These are phyloP conservation scores for Didymella pomorum DNA, from an alignment of 2,329 filamentous ascomycete genomes.

Conservation along the genomic window DNA sequence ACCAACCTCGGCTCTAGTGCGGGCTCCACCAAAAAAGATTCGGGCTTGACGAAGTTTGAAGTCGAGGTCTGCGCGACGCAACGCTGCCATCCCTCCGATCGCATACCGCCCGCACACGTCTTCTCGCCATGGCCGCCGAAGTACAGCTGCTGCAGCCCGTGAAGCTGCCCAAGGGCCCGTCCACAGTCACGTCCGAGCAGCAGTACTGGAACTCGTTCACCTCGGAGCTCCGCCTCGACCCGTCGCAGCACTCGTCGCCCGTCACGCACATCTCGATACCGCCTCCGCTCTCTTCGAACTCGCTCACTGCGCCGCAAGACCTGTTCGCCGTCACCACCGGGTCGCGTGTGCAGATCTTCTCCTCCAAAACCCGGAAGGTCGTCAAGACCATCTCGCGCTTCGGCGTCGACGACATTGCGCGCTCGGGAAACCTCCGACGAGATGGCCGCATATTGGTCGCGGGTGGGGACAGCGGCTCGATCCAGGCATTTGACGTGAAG, in stretches of 20 bases:
- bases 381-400: conserved; percentile 95
- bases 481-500: conserved; percentile 93
- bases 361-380: conserved; percentile 86
- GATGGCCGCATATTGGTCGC: conserved; percentile 91
- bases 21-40: conserved; percentile 17
- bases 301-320: conserved; percentile 59
- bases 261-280: conserved; percentile 86
- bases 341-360: conserved; percentile 92
- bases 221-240: conserved; percentile 81
- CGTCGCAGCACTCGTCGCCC: conserved; percentile 87
- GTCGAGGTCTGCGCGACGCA: conserved; percentile 9
- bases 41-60: conserved; percentile 1
- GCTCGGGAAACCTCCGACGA: conserved; percentile 84
- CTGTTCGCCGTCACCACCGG: conserved; percentile 95
- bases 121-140: conserved; percentile 77
- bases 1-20: neutral
- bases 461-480: conserved; percentile 87
- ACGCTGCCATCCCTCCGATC: conserved; percentile 23
- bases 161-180: conserved; percentile 83
- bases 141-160: conserved; percentile 81
- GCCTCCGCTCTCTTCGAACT: conserved; percentile 56
- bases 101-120: conserved; percentile 4
- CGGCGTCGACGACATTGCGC: conserved; percentile 77
- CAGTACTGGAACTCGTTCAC: conserved; percentile 96
- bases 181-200: conserved; percentile 88